Base-by-base conservation (phyloP, 257 asterid species). In the Solanum bukasovii region DNA sequence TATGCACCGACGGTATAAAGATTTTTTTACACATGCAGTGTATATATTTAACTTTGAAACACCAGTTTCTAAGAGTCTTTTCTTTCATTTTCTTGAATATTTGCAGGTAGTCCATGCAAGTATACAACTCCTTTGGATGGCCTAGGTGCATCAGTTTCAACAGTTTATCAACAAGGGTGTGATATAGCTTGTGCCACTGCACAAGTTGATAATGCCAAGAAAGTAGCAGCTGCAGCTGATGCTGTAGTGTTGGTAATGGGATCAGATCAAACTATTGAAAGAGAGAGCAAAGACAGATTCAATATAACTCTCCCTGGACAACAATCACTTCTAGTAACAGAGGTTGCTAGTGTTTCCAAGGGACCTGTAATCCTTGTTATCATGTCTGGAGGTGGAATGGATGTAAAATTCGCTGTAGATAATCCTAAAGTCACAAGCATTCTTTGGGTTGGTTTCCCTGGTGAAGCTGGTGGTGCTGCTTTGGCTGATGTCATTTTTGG, bases 401-500 rank as follows among this genome's bases (percentile, higher is more conserved):
- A 96, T 72, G 90, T 95, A 13, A 93, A 92, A 84, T 96, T 96
- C 67, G 98, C 98, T 0, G 94, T 94, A 34, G 95, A 93, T 25
- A 90, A 93, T 82, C 97, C 96, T 0, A 95, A 92, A 87, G 78
- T 96, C 21, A 91, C 94, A 1, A 95, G 98, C 95, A 96, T 96
- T 38, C 79, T 97, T 20, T 97, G 99, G 98, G 98, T 92, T 86
- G 99, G 98, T 5, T 97, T 92, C 90, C 99, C 99, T 1, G 99
- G 99, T 3, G 98, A 97, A 89, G 98, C 97, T 18, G 99, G 98
- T 35, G 98, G 98, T 38, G 97, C 94, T 27, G 99, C 98, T 4
- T 85, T 96, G 34, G 95, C 98, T 0, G 97, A 97, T 56, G 93
- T 95, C 4, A 74, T 95, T 2, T 96, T 97, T 37, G 98, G 99